Percentiles rank a stretch among this genome's conserved stretches.
Conservation (phyloP, 2,329 filamentous ascomycete species). For the Venturia oleaginea region DNA sequence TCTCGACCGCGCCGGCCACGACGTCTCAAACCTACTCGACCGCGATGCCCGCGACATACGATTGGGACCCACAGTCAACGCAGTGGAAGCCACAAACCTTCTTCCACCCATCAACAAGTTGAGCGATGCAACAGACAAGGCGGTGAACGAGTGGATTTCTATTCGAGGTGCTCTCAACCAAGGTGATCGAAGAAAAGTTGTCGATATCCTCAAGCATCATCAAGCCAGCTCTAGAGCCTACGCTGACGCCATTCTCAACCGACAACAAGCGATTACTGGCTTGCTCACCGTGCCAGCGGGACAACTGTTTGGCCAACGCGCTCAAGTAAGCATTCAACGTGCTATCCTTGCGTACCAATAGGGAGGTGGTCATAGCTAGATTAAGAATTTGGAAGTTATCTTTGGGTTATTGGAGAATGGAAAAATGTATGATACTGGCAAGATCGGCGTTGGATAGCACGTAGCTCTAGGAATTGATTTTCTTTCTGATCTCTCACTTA, state of each 20-base stretch:
- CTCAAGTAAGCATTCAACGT: not conserved
- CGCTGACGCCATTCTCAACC: not conserved
- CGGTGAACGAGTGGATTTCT: not conserved
- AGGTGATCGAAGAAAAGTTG: not conserved
- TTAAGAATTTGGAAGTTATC: not conserved
- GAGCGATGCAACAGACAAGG: not conserved
- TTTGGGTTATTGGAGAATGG: not conserved
- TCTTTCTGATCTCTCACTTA: not conserved
- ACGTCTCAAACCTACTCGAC: not conserved
- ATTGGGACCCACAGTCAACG: not conserved
- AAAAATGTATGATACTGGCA: not conserved
- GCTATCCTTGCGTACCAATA: not conserved
- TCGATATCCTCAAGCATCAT: conserved; percentile 1
- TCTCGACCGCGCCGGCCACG: not conserved
- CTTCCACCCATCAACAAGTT: not conserved
- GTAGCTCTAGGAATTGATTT: not conserved
- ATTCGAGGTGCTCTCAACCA: not conserved
- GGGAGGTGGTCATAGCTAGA: not conserved
- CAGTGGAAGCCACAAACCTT: not conserved
- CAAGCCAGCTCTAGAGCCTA: not conserved
- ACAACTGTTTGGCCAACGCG: not conserved
- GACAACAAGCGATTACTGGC: not conserved
- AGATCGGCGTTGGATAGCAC: not conserved
- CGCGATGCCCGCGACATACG: not conserved
- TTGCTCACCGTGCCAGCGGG: not conserved